Percentiles rank a stretch among this genome's conserved stretches.
Conservation (phyloP, 768 basidiomycete species). For the Galerina sulciceps region DNA sequence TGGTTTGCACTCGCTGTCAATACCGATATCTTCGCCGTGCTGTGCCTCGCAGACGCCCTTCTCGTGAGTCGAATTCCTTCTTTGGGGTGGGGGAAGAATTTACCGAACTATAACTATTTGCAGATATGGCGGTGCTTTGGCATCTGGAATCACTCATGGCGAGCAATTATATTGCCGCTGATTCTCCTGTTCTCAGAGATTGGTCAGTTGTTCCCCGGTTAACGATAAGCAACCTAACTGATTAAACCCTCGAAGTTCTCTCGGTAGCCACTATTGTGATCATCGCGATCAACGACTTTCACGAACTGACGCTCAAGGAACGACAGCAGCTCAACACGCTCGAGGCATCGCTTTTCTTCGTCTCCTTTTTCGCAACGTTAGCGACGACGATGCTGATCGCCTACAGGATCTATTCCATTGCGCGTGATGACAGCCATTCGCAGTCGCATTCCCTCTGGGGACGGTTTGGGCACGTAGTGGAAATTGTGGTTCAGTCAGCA, state of each 20-base stretch:
- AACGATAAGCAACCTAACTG: too few relatives aligned
- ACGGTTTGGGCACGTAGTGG: too few relatives aligned
- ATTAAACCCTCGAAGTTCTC: not conserved
- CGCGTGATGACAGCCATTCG: too few relatives aligned
- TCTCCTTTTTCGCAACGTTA: not conserved
- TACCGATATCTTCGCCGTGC: not conserved
- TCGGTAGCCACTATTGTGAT: not conserved
- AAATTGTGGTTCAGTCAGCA: too few relatives aligned
- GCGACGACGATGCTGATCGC: not conserved
- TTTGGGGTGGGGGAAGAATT: too few relatives aligned
- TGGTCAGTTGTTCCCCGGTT: too few relatives aligned
- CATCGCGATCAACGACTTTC: not conserved
- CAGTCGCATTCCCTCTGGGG: too few relatives aligned
- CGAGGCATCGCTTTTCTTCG: not conserved
- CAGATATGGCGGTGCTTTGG: conserved; percentile 1
- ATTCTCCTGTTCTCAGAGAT: not conserved
- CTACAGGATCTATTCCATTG: not conserved
- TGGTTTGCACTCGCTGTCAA: not conserved
- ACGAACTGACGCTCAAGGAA: too few relatives aligned
- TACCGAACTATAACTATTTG: too few relatives aligned
- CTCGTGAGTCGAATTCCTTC: not conserved
- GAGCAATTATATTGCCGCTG: not conserved
- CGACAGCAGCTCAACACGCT: too few relatives aligned
- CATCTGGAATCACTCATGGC: not conserved
- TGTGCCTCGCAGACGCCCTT: not conserved